Percentiles rank a stretch among this genome's conserved stretches.
These are phyloP conservation scores for Akebia trifoliata DNA, from an alignment of 164 flowering plant species.

Conservation along the genomic window DNA sequence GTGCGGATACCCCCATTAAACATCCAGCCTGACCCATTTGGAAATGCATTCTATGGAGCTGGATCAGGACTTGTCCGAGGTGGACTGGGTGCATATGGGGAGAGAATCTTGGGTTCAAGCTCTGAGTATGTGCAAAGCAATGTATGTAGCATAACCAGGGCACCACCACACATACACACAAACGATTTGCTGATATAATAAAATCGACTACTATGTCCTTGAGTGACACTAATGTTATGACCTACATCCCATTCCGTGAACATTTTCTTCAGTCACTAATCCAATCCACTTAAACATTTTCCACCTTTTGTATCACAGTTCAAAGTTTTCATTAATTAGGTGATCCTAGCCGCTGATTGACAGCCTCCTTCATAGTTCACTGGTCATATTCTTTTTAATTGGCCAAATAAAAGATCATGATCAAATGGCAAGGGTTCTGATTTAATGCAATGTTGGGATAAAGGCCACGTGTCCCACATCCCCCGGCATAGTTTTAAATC, in stretches of 20 bases:
- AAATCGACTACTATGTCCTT: no score
- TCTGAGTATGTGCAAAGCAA: constrained; percentile 95
- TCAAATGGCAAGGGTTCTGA: no score
- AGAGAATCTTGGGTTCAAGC: constrained; percentile 74
- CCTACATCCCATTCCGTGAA: not conserved
- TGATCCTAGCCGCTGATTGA: no score
- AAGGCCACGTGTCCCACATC: no score
- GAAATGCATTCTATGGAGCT: constrained; percentile 68
- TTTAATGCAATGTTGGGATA: no score
- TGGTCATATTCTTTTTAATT: no score
- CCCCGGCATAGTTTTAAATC: no score
- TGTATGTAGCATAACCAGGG: constrained; percentile 42
- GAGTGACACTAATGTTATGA: not conserved
- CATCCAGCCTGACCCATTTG: constrained; percentile 63
- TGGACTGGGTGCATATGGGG: constrained; percentile 90
- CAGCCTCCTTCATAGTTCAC: no score
- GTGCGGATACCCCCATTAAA: constrained; percentile 39
- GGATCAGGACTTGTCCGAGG: constrained; percentile 74
- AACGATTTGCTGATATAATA: not conserved
- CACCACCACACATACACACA: no score
- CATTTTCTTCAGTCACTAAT: not conserved
- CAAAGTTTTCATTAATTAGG: no score
- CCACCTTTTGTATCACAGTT: not conserved
- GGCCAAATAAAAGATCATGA: no score
- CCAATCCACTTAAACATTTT: not conserved